Conservation (phyloP, 2,329 filamentous ascomycete species). For the Fusarium tanahbumbuense region DNA sequence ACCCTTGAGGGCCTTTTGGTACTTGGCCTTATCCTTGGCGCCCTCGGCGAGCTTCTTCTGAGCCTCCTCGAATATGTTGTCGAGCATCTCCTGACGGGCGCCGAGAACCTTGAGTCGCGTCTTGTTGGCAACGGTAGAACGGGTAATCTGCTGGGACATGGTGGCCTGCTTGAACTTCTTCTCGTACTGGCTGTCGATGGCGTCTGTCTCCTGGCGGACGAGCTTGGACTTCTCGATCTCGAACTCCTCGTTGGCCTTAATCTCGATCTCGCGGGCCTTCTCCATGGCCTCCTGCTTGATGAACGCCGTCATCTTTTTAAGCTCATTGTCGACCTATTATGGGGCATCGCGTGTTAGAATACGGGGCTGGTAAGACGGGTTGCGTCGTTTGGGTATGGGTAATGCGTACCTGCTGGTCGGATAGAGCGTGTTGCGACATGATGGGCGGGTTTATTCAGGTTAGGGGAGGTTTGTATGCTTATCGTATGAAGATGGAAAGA, state of each 20-base stretch:
- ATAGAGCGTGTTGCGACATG: slow-evolving; percentile 97
- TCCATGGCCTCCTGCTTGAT: slow-evolving; percentile 98
- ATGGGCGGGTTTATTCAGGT: slow-evolving; percentile 54
- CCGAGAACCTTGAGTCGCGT: slow-evolving; percentile 88
- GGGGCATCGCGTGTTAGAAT: slow-evolving; percentile 28
- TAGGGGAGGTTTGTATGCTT: slow-evolving; percentile 23
- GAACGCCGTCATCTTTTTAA: slow-evolving; percentile 99
- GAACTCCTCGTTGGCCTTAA: slow-evolving; percentile 99
- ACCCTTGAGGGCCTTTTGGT: slow-evolving; percentile 80
- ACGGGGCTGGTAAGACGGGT: slow-evolving; percentile 20
- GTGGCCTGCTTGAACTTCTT: slow-evolving; percentile 99
- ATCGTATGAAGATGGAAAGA: not conserved
- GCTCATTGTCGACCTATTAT: slow-evolving; percentile 89
- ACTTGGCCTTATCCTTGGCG: slow-evolving; percentile 77
- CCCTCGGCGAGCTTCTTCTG: slow-evolving; percentile 75
- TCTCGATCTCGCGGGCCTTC: slow-evolving; percentile 95
- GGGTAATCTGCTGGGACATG: slow-evolving; percentile 99
- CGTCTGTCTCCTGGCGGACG: slow-evolving; percentile 90
- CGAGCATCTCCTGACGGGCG: slow-evolving; percentile 89
- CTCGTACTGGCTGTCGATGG: slow-evolving; percentile 93
- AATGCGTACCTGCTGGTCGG: slow-evolving; percentile 87
- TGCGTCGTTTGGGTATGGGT: slow-evolving; percentile 36
- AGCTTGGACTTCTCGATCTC: slow-evolving; percentile 99
- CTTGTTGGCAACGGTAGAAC: slow-evolving; percentile 96
- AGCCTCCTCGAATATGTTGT: slow-evolving; percentile 87